phyloP scores from a whole-genome alignment of 208 protist genomes.

The Acanthamoeba royreba region DNA sequence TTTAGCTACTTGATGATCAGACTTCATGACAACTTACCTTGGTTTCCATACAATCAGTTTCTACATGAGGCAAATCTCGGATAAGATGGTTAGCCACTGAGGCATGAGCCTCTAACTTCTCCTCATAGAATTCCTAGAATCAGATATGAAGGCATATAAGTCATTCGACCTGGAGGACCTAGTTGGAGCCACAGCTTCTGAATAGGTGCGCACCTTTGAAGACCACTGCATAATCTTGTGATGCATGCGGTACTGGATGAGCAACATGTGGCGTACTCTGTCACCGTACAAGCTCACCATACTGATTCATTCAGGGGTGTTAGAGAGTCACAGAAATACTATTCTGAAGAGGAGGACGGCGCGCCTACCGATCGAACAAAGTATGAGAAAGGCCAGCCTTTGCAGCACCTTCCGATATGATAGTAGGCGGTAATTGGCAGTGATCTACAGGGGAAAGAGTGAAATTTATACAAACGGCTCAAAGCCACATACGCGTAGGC shows the following conservation, averaged over 20 bases:
- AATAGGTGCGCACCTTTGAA: slow-evolving; percentile 51
- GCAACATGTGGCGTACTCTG: slow-evolving; percentile 34
- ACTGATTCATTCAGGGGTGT: not conserved
- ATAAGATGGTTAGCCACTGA: slow-evolving; percentile 54
- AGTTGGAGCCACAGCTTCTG: too few relatives aligned
- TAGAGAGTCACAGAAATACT: not conserved
- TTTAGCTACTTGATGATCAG: not conserved
- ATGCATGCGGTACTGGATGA: slow-evolving; percentile 73
- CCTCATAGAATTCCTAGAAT: slow-evolving; percentile 55
- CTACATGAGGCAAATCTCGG: slow-evolving; percentile 3
- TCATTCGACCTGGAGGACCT: not conserved
- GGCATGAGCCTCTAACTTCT: slow-evolving; percentile 41
- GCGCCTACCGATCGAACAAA: slow-evolving; percentile 58
- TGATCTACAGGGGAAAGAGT: slow-evolving; percentile 48
- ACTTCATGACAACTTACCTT: too few relatives aligned
- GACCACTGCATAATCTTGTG: slow-evolving; percentile 68
- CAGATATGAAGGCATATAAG: not conserved
- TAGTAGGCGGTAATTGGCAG: slow-evolving; percentile 68
- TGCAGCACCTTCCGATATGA: slow-evolving; percentile 41
- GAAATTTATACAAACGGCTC: not conserved
- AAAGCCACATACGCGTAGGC: too few relatives aligned
- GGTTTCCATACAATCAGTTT: not conserved
- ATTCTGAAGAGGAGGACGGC: not conserved
- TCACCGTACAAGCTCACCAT: slow-evolving; percentile 55
- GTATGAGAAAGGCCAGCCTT: slow-evolving; percentile 55